Conservation (phyloP, 139 green algal genomes). For the Haematococcus sp. region DNA sequence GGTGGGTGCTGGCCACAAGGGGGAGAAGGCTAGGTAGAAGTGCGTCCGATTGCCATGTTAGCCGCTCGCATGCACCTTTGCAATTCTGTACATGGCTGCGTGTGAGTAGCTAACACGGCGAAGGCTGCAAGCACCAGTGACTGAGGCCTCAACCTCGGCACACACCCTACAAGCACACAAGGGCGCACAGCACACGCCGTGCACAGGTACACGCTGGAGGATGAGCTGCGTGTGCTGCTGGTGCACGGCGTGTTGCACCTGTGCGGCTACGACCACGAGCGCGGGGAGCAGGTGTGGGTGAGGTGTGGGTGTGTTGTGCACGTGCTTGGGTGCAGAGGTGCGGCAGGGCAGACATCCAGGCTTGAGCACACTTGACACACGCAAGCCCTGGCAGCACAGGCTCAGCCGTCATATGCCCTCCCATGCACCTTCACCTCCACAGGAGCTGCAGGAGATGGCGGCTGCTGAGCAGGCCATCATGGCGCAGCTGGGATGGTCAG, state of each 20-base stretch:
- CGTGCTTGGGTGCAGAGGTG: background rate
- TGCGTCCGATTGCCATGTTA: background rate
- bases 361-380: too few species aligned
- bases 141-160: too few species aligned
- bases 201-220: conserved; percentile 61
- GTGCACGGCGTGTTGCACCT: conserved; percentile 95
- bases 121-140: too few species aligned
- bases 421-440: too few species aligned
- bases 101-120: too few species aligned
- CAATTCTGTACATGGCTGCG: too few species aligned
- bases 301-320: conserved; percentile 4
- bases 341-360: background rate
- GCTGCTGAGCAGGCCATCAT: conserved; percentile 65
- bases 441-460: conserved; percentile 69
- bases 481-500: conserved; percentile 68
- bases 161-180: too few species aligned
- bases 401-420: too few species aligned
- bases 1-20: conserved; percentile 50
- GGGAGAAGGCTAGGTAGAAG: background rate
- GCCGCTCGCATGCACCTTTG: too few species aligned
- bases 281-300: conserved; percentile 28
- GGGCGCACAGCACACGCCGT: too few species aligned
- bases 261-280: conserved; percentile 89
- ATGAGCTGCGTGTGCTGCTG: conserved; percentile 86
- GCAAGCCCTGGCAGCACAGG: too few species aligned